Evolutionary conservation across 192 early-diverging fungal genomes (phyloP).

Genomic region (Spizellomyces punctatus): DNA sequence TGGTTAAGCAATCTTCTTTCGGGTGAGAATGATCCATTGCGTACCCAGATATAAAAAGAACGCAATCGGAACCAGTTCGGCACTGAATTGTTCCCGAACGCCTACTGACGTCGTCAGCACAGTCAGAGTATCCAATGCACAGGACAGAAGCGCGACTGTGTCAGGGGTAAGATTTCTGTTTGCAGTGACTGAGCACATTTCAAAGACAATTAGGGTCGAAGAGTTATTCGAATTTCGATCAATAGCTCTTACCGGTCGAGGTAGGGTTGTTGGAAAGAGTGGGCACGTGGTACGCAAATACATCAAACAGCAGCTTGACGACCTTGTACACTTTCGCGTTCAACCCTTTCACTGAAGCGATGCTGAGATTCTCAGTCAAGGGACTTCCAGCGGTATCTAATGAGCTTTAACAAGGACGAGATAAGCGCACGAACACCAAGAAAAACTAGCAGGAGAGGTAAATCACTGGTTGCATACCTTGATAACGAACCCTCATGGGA

Average conservation of each 20-base stretch:
- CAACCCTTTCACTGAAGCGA: neutral
- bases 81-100: conserved; percentile 15
- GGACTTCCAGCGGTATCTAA: neutral
- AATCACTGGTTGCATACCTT: no score
- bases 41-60: conserved; percentile 37
- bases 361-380: conserved; percentile 5
- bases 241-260: conserved; percentile 21
- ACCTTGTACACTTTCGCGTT: conserved; percentile 21
- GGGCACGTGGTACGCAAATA: conserved; percentile 43
- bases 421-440: neutral
- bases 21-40: neutral
- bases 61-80: conserved; percentile 27
- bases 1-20: neutral
- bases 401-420: neutral
- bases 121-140: conserved; percentile 31
- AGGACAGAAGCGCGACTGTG: conserved; percentile 21
- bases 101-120: conserved; percentile 18
- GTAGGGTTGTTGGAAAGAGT: conserved; percentile 40
- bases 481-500: neutral
- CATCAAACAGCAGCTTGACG: conserved; percentile 38
- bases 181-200: conserved; percentile 23
- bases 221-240: neutral
- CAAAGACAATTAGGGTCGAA: no score
- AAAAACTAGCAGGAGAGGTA: conserved; percentile 6
- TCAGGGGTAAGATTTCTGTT: conserved; percentile 23